Conservation (phyloP, 768 basidiomycete species). For the Termitomyces sp. region DNA sequence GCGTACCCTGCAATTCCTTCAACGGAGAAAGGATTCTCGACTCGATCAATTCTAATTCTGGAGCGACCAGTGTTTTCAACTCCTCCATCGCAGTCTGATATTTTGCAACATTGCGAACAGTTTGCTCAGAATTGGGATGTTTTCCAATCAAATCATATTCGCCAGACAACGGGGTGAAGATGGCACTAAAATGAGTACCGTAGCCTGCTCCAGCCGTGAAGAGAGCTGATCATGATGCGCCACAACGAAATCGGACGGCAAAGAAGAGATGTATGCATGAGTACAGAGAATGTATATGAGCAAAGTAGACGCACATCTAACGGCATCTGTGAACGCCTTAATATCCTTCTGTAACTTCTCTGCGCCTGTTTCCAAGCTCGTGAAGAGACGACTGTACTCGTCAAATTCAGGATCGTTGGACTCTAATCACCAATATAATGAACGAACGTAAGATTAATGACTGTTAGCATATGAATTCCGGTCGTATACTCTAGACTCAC, state of each 20-base stretch:
- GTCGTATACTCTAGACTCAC: slow-evolving; percentile 36
- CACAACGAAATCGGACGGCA: background rate
- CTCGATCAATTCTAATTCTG: slow-evolving; percentile 93
- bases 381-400: slow-evolving; percentile 76
- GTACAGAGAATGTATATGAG: background rate
- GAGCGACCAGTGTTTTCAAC: slow-evolving; percentile 67
- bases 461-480: background rate
- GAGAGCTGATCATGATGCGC: slow-evolving; percentile 37
- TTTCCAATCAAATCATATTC: slow-evolving; percentile 80
- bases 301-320: slow-evolving; percentile 48
- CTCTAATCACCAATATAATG: slow-evolving; percentile 31
- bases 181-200: slow-evolving; percentile 52
- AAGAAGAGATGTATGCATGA: background rate
- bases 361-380: slow-evolving; percentile 67
- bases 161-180: slow-evolving; percentile 62
- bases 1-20: slow-evolving; percentile 81
- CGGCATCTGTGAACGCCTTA: slow-evolving; percentile 79
- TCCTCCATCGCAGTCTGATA: slow-evolving; percentile 80
- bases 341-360: slow-evolving; percentile 93
- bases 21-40: slow-evolving; percentile 78
- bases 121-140: slow-evolving; percentile 71
- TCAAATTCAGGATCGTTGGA: slow-evolving; percentile 88
- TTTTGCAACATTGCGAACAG: slow-evolving; percentile 68
- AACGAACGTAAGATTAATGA: background rate
- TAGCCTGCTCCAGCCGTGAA: slow-evolving; percentile 62